Percentiles rank a stretch among this genome's conserved stretches.
These are phyloP conservation scores for Colletotrichum australisinense DNA, from an alignment of 2,329 filamentous ascomycete species.

Conservation along the genomic window DNA sequence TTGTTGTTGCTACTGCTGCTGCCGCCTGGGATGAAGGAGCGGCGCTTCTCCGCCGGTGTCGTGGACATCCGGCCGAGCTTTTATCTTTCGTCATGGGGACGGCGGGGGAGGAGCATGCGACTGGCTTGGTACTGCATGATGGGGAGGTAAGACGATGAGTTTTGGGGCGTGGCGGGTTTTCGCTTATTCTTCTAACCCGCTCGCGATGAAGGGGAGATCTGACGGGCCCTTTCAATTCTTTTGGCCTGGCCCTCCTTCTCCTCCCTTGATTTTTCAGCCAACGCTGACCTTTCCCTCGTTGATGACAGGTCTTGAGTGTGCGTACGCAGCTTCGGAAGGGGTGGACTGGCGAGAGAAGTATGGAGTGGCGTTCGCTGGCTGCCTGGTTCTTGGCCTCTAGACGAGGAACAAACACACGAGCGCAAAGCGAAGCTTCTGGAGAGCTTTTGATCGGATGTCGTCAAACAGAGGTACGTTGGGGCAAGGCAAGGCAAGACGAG, in stretches of 20 bases:
- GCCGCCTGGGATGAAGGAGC: slow-evolving; percentile 42
- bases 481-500: not conserved
- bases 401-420: not conserved
- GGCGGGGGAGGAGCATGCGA: slow-evolving; percentile 17
- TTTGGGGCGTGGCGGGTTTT: not conserved
- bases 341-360: not conserved
- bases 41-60: slow-evolving; percentile 57
- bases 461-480: not conserved
- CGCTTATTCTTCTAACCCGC: not conserved
- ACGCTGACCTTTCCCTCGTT: not conserved
- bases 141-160: slow-evolving; percentile 3
- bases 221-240: not conserved
- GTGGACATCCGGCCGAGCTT: slow-evolving; percentile 35
- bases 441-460: not conserved
- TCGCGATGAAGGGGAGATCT: not conserved
- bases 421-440: not conserved
- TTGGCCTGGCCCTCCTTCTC: not conserved
- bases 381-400: not conserved
- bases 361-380: slow-evolving; percentile 5
- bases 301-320: not conserved
- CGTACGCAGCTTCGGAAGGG: not conserved
- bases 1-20: slow-evolving; percentile 38
- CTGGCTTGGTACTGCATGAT: slow-evolving; percentile 33
- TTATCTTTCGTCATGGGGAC: slow-evolving; percentile 38
- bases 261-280: slow-evolving; percentile 6